Base-by-base conservation (phyloP, 805 yeast genomes). In the Teunomyces funiuensis region DNA sequence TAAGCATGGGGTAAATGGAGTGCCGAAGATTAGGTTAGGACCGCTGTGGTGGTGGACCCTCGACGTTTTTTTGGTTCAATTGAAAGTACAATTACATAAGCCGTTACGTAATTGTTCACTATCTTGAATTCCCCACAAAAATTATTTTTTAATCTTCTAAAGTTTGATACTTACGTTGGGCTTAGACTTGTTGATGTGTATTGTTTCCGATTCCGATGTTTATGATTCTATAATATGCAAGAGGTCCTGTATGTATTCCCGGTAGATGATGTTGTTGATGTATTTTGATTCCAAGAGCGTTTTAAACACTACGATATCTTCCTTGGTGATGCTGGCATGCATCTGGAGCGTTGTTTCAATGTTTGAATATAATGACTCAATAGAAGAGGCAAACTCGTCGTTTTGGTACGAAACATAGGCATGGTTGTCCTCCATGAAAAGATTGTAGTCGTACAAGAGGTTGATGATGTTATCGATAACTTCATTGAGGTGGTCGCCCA, bases 401-500 rank as follows among this genome's bases (percentile, higher is more conserved):
- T 27, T 27, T 10, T 26, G 41, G 15, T 17, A n/a, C 18, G 23
- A n/a, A 3, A 31, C 44, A 26, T 18, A 30, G 15, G 37, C 41
- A 18, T 41, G 34, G 19, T 31, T 31, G 16, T 40, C 38, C 18
- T 44, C 42, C n/a, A 37, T 28, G 20, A 40, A 34, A 14, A 37
- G 31, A 28, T 45, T 43, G 44, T 39, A 46, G 33, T 45, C 49
- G 28, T 46, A 46, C 28, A 49, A 28, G 22, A 41, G 22, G 20
- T 49, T 47, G 18, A 43, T 45, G 17, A 49, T 43, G 2, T 19
- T 33, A 28, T 49, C 47, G n/a, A 43, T 42, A 9, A 39, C 37
- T 11, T 30, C 37, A 31, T 49, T 37, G 18, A 49, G 29, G 9
- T 41, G 42, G 14, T 40, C 43, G 8, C 48, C 45, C 34, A 49